These are phyloP conservation scores for Smallanthus sonchifolius DNA, from an alignment of 129 eudicot genomes.

Conservation along the genomic window DNA sequence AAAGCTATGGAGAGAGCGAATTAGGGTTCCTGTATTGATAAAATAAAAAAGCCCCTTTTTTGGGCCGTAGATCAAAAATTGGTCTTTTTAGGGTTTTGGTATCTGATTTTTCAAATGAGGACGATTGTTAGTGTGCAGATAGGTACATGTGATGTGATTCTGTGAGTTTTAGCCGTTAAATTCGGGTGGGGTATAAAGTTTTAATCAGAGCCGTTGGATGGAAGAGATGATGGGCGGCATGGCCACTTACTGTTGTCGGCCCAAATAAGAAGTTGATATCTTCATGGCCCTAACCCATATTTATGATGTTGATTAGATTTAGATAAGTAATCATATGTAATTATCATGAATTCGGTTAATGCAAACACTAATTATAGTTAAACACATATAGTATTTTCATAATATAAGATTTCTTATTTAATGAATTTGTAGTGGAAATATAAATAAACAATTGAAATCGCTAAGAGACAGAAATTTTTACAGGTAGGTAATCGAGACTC, in stretches of 20 bases:
- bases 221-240: slow-evolving; percentile 14
- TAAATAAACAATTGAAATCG: too few relatives aligned
- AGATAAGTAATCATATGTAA: background rate
- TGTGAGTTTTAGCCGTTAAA: slow-evolving; percentile 40
- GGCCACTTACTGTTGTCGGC: slow-evolving; percentile 21
- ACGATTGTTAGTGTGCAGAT: slow-evolving; percentile 18
- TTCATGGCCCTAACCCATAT: slow-evolving; percentile 16
- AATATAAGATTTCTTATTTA: too few relatives aligned
- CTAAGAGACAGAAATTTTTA: too few relatives aligned
- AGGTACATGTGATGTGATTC: slow-evolving; percentile 17
- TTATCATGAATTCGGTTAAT: too few relatives aligned
- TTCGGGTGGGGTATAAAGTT: slow-evolving; percentile 28
- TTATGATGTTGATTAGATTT: background rate
- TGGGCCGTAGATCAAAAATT: slow-evolving; percentile 16
- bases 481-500: too few relatives aligned
- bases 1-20: slow-evolving; percentile 1
- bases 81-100: slow-evolving; percentile 22
- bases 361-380: background rate
- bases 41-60: slow-evolving; percentile 9
- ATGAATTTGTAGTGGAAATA: too few relatives aligned
- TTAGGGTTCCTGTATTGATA: slow-evolving; percentile 34
- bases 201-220: slow-evolving; percentile 39
- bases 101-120: slow-evolving; percentile 17
- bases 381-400: too few relatives aligned
- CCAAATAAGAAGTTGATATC: slow-evolving; percentile 1